phyloP scores from a whole-genome alignment of 768 basidiomycete species.

The Mycena sanguinolenta region DNA sequence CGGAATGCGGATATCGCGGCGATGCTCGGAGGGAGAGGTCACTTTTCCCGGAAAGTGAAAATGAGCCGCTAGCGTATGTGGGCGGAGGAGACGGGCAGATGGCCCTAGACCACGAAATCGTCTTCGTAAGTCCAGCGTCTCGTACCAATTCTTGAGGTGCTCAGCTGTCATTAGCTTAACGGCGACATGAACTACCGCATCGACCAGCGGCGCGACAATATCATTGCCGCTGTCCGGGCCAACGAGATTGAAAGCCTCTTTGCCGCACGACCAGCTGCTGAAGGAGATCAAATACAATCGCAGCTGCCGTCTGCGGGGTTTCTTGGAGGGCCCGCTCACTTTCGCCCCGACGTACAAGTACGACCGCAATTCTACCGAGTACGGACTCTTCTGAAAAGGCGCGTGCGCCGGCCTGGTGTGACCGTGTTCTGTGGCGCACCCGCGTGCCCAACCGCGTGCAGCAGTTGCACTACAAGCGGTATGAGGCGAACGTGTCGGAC shows the following conservation, averaged over 20 bases:
- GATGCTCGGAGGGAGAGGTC: constrained; percentile 87
- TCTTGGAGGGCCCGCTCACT: constrained; percentile 83
- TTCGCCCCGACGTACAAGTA: constrained; percentile 98
- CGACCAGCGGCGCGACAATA: constrained; percentile 89
- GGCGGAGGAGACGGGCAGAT: constrained; percentile 95
- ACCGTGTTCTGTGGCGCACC: constrained; percentile 88
- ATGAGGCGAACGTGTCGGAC: constrained; percentile 91
- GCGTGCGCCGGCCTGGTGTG: constrained; percentile 96
- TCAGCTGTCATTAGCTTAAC: constrained; percentile 66
- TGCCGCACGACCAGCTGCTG: constrained; percentile 87
- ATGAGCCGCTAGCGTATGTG: constrained; percentile 73
- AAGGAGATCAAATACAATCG: constrained; percentile 92
- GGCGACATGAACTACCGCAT: constrained; percentile 99
- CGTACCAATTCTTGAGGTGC: background rate
- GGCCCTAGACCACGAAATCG: constrained; percentile 95
- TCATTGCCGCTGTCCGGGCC: constrained; percentile 76
- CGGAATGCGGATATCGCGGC: constrained; percentile 91
- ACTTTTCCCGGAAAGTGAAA: constrained; percentile 71
- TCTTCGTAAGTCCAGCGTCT: constrained; percentile 71
- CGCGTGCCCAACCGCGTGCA: constrained; percentile 68
- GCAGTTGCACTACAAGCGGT: constrained; percentile 81
- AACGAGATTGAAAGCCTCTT: constrained; percentile 74
- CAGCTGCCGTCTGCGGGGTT: constrained; percentile 87
- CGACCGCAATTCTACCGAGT: constrained; percentile 81
- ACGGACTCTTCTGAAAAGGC: constrained; percentile 92